Evolutionary conservation across 208 protist species (phyloP).

Genomic region (Trypanosoma melophagium): DNA sequence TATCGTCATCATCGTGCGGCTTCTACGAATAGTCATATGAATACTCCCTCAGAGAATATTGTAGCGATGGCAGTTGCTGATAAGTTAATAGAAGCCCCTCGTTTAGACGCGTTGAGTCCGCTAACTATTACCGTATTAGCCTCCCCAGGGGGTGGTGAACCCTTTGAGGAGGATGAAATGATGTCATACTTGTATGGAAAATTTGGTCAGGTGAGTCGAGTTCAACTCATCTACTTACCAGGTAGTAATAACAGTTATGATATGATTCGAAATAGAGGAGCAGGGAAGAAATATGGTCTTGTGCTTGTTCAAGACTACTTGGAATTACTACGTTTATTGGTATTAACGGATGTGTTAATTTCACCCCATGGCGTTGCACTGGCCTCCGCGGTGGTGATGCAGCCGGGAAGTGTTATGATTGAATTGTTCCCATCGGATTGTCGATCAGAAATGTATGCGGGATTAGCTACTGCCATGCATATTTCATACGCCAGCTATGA

Average conservation of each 20-base stretch:
- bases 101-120: neutral
- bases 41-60: neutral
- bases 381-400: conserved; percentile 6
- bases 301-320: neutral
- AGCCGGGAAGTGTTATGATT: conserved; percentile 19
- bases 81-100: neutral
- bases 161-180: neutral
- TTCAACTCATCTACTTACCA: conserved; percentile 10
- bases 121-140: conserved; percentile 4
- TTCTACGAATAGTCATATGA: neutral
- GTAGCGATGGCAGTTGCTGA: neutral
- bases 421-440: conserved; percentile 27
- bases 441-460: conserved; percentile 5
- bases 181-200: conserved; percentile 16
- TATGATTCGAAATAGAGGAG: neutral
- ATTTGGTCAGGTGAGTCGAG: conserved; percentile 14
- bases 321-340: neutral
- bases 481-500: conserved; percentile 20
- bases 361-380: neutral
- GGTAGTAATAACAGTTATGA: neutral
- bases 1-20: too few species aligned
- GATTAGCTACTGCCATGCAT: conserved; percentile 25
- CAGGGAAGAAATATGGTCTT: neutral
- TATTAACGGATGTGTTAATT: conserved; percentile 26
- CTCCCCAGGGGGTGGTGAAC: too few species aligned